Conservation (phyloP, 768 basidiomycete species). For the Pulveroboletus sp. region DNA sequence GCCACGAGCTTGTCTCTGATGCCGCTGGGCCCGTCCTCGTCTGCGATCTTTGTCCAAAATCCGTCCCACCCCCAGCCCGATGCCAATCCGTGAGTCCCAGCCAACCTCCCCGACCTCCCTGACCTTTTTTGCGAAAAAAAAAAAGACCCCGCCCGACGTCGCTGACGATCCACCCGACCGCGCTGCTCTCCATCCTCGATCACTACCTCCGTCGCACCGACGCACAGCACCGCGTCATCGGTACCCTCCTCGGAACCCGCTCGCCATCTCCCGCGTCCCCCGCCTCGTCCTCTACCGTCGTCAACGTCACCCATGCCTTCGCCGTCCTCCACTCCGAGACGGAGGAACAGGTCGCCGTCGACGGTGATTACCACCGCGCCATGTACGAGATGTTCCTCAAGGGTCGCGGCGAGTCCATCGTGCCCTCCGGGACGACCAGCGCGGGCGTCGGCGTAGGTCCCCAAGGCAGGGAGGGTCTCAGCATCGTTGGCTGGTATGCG, state of each 20-base stretch:
- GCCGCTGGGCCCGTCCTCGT: conserved; percentile 45
- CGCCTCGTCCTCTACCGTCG: conserved; percentile 11
- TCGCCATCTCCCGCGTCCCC: conserved; percentile 36
- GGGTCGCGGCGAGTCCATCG: conserved; percentile 51
- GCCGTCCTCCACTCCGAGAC: conserved; percentile 92
- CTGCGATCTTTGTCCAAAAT: conserved; percentile 42
- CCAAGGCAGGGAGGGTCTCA: conserved; percentile 57
- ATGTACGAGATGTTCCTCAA: conserved; percentile 83
- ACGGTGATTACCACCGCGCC: conserved; percentile 92
- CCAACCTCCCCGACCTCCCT: not conserved
- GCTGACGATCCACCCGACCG: conserved; percentile 86
- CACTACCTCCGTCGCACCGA: conserved; percentile 90
- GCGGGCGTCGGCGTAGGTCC: conserved; percentile 19
- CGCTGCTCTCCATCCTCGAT: conserved; percentile 92
- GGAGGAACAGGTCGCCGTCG: conserved; percentile 89
- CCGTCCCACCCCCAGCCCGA: conserved; percentile 27
- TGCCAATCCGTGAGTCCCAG: conserved; percentile 32
- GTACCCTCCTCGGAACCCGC: conserved; percentile 86
- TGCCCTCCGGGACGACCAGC: conserved; percentile 9
- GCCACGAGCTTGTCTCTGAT: conserved; percentile 32
- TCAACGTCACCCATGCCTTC: conserved; percentile 83
- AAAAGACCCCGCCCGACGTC: conserved; percentile 64
- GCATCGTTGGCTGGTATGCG: conserved; percentile 88
- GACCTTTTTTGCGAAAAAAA: not conserved
- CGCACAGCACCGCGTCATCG: conserved; percentile 85